Evolutionary conservation across 2,329 filamentous ascomycete species (phyloP), one percentile per base, ranked within the genome.

Genomic region (Ramularia endophylla): DNA sequence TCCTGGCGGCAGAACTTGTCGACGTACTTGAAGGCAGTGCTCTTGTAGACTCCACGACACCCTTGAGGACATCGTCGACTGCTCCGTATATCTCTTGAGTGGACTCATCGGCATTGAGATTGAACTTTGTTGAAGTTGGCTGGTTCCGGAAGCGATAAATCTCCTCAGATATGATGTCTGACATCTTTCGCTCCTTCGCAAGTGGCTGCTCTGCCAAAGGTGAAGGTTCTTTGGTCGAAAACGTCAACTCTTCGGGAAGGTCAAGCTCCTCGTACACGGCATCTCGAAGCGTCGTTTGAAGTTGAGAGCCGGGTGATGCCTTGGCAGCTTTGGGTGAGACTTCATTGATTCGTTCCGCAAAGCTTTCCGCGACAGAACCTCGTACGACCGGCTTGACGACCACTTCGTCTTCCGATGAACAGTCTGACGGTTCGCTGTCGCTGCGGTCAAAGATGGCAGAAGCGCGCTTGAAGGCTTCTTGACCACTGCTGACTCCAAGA

Each of bases 1-100:
- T 27, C 18, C 32, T 27, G 19, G 13, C 27, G 8, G 31, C 15
- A n/a, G 33, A 20, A 30, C 41, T 32, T 35, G 31, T 25, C 37
- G 42, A 41, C 51, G 48, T 54, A 54, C 50, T 45, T 43, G 48
- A 40, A 27, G 50, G 46, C 27, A 53, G 25, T 40, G 43, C 38
- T 36, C 43, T 46, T 18, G 46, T 52, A 12, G 45, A 40, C 27
- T 41, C 36, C 13, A 54, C 46, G 19, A 55, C 31, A n/a, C 40
- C 45, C 22, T 45, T 36, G 2, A 44, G 40, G 7, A 53, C 36
- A 15, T 50, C 39, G 12, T 47, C 43, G 28, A 53, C 44, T 15
- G 44, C 46, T n/a, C 31, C 12, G 40, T 46, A 48, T 7, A 52
- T 11, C 4, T 46, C 44, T 15, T 53, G 36, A 12, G 36, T 38